Base-by-base conservation (phyloP, 129 eudicot genomes). In the Apium graveolens region DNA sequence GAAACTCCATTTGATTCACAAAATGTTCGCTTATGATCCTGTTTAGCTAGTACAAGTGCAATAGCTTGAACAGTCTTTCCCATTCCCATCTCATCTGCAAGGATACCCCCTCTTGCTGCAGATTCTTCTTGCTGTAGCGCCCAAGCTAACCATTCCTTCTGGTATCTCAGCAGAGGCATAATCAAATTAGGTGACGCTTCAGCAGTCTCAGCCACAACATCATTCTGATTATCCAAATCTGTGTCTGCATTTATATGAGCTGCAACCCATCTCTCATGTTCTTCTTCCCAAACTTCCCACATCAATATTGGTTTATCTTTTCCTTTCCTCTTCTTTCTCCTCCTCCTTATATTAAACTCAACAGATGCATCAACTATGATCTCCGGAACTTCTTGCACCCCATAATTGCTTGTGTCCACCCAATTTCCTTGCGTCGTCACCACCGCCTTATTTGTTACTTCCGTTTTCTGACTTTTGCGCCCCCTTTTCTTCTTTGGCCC, bases 71-170 rank as follows among this genome's bases (percentile, higher is more conserved):
- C 83, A 29, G 99, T 96, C 80, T 96, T 92, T 45, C 97, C 97
- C 97, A 92, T 92, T 32, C 97, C 97, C 96, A 92, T 92, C 85
- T 90, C 97, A 83, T 96, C 99, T 35, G 97, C 99, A 81, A 96
- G 97, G 62, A 92, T 92, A 48, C 99, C 99, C 39, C 97, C 99
- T 80, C 84, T 83, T 57, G 86, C 82, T 49, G 80, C 72, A 78
- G 97, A 94, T 78, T 92, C 95, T 81, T 96, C 99, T 82, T 96
- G 99, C 66, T 85, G 86, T 78, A 92, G 79, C 29, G 95, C 92
- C 99, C 99, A 96, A 63, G 97, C 88, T 83, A 96, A 81, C 99
- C 99, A 96, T 83, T 96, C 99, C 66, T 87, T 92, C 83, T 96
- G 99, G 86, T 88, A 96, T 84, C 97, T 92, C 83, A 96, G 88